phyloP scores from a whole-genome alignment of 495 filamentous ascomycete species.

The Penicillium flavigenum region DNA sequence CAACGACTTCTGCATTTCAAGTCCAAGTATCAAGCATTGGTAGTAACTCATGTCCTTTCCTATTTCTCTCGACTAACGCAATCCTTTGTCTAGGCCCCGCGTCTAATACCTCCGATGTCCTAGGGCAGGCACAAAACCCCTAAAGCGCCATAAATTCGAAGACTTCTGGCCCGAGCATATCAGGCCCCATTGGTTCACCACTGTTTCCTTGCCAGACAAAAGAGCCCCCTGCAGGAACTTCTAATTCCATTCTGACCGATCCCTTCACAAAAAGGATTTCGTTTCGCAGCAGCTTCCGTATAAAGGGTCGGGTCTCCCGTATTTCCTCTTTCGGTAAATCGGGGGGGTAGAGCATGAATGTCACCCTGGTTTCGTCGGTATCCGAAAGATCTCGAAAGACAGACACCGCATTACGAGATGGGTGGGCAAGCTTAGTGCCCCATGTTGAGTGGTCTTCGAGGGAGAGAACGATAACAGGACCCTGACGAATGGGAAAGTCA shows the following conservation, averaged over 20 bases:
- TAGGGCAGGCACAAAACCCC: no score
- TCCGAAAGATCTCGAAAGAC: constrained; percentile 11
- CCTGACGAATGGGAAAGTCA: neutral
- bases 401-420: constrained; percentile 7
- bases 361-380: constrained; percentile 2
- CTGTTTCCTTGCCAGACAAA: constrained; percentile 10
- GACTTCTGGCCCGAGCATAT: constrained; percentile 1
- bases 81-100: no score
- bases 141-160: constrained; percentile 9
- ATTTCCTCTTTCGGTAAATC: constrained; percentile 7
- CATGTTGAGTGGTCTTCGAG: neutral
- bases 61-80: no score
- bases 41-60: no score
- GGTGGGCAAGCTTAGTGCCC: constrained; percentile 5
- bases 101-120: no score
- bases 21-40: no score
- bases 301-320: neutral
- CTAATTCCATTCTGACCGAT: constrained; percentile 10
- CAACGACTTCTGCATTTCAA: no score
- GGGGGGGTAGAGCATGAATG: constrained; percentile 1
- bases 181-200: neutral
- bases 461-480: constrained; percentile 4
- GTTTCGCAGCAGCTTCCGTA: constrained; percentile 7
- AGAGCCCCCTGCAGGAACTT: constrained; percentile 3
- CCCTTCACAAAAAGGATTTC: constrained; percentile 14